Base-by-base conservation (phyloP, 306 rosid genomes). In the Lathyrus tuberosus region DNA sequence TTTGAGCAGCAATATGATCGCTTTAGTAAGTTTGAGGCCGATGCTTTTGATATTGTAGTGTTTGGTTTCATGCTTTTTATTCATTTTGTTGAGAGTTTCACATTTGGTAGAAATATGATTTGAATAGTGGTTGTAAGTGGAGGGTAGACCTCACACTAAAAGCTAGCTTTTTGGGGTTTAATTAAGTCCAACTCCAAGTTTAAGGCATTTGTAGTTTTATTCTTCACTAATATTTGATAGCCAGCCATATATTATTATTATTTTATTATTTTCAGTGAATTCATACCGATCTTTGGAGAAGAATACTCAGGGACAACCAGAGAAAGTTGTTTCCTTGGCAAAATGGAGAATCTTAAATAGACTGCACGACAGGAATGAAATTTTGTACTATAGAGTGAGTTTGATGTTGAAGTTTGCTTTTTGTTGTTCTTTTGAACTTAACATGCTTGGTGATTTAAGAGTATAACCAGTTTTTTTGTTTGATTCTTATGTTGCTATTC, bases 331-430 rank as follows among this genome's bases (percentile, higher is more conserved):
- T 82, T 77, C 99, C 67, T 72, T 95, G 38, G 89, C 99, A 24
- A 95, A 95, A 78, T 95, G 99, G 99, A 89, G 99, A 87, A 95
- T 95, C 71, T 84, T 95, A 75, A 95, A 95, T 76, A 87, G 99
- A 76, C 70, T 95, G 84, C 99, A 95, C 59, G 99, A 95, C 83
- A 86, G 99, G 80, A 95, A 95, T 17, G 99, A 95, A 82, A 95
- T 96, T 68, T 76, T 95, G 43, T 95, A 95, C 74, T 95, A 89
- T 80, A 92, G 99, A 70, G 99, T 91, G 81, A 80, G 96, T 83
- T 79, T 72, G 43, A 49, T 54, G 7, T 69, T 48, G 17, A 28
- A 49, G 75, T 61, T 78, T 67, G 16, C 43, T 35, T 31, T 33
- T 62, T 6, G 6, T 48, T 0, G 15, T 18, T 44, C 22, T 75